Conservation (phyloP, 305 asterid species). For the Rubia tinctorum region DNA sequence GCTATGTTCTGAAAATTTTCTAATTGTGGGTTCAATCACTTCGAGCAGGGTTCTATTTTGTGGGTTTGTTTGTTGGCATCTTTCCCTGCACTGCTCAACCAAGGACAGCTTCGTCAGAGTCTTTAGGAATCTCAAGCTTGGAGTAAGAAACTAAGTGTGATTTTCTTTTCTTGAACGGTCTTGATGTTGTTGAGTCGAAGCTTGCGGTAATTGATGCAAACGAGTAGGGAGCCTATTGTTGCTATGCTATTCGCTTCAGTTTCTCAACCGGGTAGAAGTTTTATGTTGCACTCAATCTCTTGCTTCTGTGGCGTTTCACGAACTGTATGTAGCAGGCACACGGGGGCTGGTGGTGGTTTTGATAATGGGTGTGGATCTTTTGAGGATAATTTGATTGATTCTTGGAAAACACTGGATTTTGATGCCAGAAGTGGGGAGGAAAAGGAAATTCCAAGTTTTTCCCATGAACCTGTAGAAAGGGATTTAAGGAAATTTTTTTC, state of each 20-base stretch:
- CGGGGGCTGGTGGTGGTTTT: conserved; percentile 40
- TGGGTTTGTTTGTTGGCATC: background rate
- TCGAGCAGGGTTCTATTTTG: background rate
- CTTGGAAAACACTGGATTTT: conserved; percentile 48
- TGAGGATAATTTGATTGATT: conserved; percentile 62
- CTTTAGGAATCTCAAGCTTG: background rate
- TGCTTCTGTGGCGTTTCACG: conserved; percentile 3
- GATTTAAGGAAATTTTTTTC: conserved; percentile 26
- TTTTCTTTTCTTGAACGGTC: background rate
- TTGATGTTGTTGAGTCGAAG: conserved; percentile 1
- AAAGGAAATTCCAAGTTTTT: background rate
- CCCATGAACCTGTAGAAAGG: conserved; percentile 8
- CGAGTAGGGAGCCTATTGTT: background rate
- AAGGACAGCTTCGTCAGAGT: background rate
- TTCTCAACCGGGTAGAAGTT: background rate
- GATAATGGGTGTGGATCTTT: conserved; percentile 59
- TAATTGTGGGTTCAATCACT: background rate
- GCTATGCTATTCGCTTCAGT: conserved; percentile 2
- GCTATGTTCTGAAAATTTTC: background rate
- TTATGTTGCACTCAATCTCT: conserved; percentile 1
- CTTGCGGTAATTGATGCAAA: background rate
- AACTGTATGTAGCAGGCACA: conserved; percentile 2
- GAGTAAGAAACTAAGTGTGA: background rate
- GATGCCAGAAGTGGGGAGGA: conserved; percentile 19
- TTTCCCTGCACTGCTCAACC: background rate